Percentiles rank a stretch among this genome's conserved stretches.
phyloP scores from a whole-genome alignment of 371 early-diverging fungal species.

The Cokeromyces recurvatus region DNA sequence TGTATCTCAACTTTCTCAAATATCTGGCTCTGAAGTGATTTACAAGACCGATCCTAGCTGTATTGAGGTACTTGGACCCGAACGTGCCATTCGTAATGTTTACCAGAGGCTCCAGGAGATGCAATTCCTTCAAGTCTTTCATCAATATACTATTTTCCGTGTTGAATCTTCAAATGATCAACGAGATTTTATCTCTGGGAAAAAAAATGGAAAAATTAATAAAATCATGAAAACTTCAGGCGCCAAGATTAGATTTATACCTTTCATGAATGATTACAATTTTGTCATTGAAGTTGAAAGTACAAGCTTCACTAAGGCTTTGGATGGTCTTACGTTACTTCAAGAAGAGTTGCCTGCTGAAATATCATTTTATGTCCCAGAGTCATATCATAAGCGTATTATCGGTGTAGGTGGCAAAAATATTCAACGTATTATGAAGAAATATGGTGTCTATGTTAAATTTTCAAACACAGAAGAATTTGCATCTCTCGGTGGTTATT shows the following conservation, averaged over 20 bases:
- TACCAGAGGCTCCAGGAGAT: slow-evolving; percentile 50
- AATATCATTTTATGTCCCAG: slow-evolving; percentile 79
- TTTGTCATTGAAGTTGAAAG: slow-evolving; percentile 66
- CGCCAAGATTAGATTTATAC: slow-evolving; percentile 46
- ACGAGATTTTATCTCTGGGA: slow-evolving; percentile 84
- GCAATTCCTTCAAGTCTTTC: slow-evolving; percentile 41
- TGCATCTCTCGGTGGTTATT: slow-evolving; percentile 66
- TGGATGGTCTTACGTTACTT: slow-evolving; percentile 61
- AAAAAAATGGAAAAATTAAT: slow-evolving; percentile 88
- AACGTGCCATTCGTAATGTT: slow-evolving; percentile 53
- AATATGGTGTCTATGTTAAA: slow-evolving; percentile 91
- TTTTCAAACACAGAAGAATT: slow-evolving; percentile 78
- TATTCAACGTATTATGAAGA: slow-evolving; percentile 91
- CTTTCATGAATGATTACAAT: slow-evolving; percentile 58
- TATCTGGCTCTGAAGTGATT: slow-evolving; percentile 54
- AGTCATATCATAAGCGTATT: slow-evolving; percentile 84
- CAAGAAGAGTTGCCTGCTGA: slow-evolving; percentile 82
- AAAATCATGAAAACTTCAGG: slow-evolving; percentile 75
- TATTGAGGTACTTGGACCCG: slow-evolving; percentile 62
- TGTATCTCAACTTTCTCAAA: slow-evolving; percentile 44
- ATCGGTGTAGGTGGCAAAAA: slow-evolving; percentile 93
- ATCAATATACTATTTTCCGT: slow-evolving; percentile 31
- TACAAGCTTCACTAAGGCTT: slow-evolving; percentile 37
- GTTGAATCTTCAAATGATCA: slow-evolving; percentile 72
- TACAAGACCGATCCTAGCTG: slow-evolving; percentile 40